Evolutionary conservation across 148 eudicot species (phyloP), one percentile per base, ranked within the genome.

Genomic region (Cornus florida): DNA sequence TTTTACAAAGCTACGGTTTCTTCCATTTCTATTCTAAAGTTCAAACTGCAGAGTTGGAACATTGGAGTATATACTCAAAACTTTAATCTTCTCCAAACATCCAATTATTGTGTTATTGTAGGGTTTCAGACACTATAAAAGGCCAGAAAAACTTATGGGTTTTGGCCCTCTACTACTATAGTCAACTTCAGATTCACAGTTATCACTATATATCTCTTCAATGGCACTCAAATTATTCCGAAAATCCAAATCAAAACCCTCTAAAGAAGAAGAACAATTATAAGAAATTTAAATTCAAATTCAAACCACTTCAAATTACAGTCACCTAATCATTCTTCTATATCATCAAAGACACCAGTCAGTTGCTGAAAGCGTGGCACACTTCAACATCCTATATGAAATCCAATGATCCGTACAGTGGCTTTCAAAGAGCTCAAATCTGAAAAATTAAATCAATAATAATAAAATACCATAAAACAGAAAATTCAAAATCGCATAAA

Each of bases 11-110:
- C 70, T 60, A 79, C 8, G 53, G 69, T 70, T 69, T 65, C 76
- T 43, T 72, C 83, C 90, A 86, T 84, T 79, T 13, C 77, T 41
- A 72, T 23, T 57, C 59, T 7, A 17, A 77, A 80, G 23, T 24
- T 62, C 67, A 43, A 74, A 60, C 57, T 72, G 72, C 8, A 64
- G 35, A 62, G 31, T 19, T 39, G 53, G 39, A 67, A 14, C 38
- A 75, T 75, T 8, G n/a, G 77, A 74, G 17, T 33, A 41, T 28
- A 12, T 50, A 75, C 65, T 62, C 48, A 10, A 75, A 43, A 65
- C 14, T 75, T n/a, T 3, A 10, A 38, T 57, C 19, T 56, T 67
- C 65, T 57, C 68, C 77, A 53, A 53, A 43, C 8, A 43, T 43
- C 48, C 65, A 24, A 57, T 66, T 33, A 22, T 24, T 13, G 64